A percentile compares a stretch with the other conserved stretches of the same genome.
Evolutionary conservation across 1,284 basidiomycete species (phyloP).

Genomic region (Veloporphyrellus conicus): DNA sequence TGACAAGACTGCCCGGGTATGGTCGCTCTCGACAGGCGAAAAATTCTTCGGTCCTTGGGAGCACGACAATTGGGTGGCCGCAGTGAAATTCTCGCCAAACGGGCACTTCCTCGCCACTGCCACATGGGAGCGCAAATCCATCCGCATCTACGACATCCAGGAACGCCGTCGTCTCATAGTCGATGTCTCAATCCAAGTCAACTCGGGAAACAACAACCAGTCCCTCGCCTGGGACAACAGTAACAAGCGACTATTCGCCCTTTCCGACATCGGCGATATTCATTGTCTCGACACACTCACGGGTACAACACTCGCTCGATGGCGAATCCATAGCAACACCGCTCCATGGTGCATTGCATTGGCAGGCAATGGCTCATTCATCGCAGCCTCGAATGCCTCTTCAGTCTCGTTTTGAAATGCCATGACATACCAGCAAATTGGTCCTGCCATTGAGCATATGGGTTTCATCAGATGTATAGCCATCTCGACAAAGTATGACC

Average conservation of each 20-base stretch:
- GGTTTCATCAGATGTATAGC: slow-evolving; percentile 2
- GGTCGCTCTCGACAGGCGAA: background rate
- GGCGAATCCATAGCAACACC: slow-evolving; percentile 1
- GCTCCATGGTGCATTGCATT: slow-evolving; percentile 2
- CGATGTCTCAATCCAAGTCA: too few relatives aligned
- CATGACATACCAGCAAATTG: slow-evolving; percentile 1
- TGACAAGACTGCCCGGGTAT: background rate
- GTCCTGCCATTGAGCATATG: slow-evolving; percentile 1
- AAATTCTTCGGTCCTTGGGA: background rate
- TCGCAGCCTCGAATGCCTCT: background rate
- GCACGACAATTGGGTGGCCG: background rate
- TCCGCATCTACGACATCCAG: slow-evolving; percentile 6
- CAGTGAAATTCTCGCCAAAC: background rate
- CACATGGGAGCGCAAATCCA: background rate
- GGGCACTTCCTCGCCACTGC: slow-evolving; percentile 9
- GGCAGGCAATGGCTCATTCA: slow-evolving; percentile 5
- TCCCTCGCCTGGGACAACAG: slow-evolving; percentile 8
- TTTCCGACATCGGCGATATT: background rate
- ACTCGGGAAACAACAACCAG: background rate
- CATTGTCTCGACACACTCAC: slow-evolving; percentile 1
- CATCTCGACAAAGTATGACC: slow-evolving; percentile 3
- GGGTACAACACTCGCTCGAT: slow-evolving; percentile 4
- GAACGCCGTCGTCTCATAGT: slow-evolving; percentile 3
- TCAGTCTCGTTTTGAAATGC: slow-evolving; percentile 17
- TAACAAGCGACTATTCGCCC: background rate